Evolutionary conservation across 2,329 filamentous ascomycete genomes (phyloP).

Genomic region (Simplicillium sp.): DNA sequence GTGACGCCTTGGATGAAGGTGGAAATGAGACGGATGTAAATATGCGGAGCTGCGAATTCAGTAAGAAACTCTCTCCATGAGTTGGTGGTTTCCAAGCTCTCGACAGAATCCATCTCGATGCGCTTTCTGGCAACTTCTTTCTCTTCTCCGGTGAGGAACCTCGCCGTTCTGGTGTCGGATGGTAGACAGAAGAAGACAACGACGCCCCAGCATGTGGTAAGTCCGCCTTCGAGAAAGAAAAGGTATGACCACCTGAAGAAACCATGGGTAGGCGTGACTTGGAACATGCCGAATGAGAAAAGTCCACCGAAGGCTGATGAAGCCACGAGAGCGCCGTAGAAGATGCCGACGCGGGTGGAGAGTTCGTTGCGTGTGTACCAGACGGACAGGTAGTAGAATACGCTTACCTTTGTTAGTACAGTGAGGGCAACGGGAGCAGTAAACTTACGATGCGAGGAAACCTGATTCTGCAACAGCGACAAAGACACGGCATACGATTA

Average conservation of each 20-base stretch:
- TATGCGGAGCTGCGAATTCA: too few species aligned
- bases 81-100: neutral
- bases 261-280: too few species aligned
- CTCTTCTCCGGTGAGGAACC: slow-evolving; percentile 3
- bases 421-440: too few species aligned
- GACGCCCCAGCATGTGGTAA: slow-evolving; percentile 2
- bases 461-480: slow-evolving; percentile 5
- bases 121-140: slow-evolving; percentile 2
- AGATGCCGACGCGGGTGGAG: slow-evolving; percentile 5
- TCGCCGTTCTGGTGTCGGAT: neutral
- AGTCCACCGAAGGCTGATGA: slow-evolving; percentile 1
- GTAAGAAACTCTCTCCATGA: too few species aligned
- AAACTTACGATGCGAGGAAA: slow-evolving; percentile 5
- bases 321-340: slow-evolving; percentile 5
- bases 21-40: slow-evolving; percentile 3
- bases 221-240: slow-evolving; percentile 3
- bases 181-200: slow-evolving; percentile 1
- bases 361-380: slow-evolving; percentile 6
- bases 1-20: slow-evolving; percentile 1
- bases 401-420: neutral
- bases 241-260: slow-evolving; percentile 3
- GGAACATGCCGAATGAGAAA: too few species aligned
- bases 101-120: slow-evolving; percentile 4
- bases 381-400: slow-evolving; percentile 5
- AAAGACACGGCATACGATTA: slow-evolving; percentile 3